Evolutionary conservation across 306 rosid genomes (phyloP), one percentile per base, ranked within the genome.

Genomic region (Cucumis melo): DNA sequence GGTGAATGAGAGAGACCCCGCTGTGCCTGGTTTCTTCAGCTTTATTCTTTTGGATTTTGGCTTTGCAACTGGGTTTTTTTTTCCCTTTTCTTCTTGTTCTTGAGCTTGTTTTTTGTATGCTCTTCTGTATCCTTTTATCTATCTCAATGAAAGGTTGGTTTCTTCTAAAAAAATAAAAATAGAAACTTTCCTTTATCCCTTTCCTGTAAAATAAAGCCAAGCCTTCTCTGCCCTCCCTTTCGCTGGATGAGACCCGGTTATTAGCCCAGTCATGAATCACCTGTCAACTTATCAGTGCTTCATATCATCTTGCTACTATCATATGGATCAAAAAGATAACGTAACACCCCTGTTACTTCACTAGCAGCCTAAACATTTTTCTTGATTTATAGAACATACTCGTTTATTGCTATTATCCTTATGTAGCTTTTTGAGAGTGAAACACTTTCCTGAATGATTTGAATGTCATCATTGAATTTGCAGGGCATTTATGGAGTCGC

Each of bases 401-500:
- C 19, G 27, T 5, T 64, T 64, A 1, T 64, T 34, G 11, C 7
- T 27, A 60, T 24, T 23, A 2, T 60, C 8, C 0, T 8, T 3
- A 0, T 63, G 6, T 62, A 62, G 42, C 70, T 34, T 64, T 36
- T 64, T 36, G 19, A 64, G 16, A 36, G 27, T 5, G 29, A 17
- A 36, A 21, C 15, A 5, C 5, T 64, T 63, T 38, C 29, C n/a
- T 39, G 54, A 66, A 39, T 6, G 32, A 66, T 55, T 12, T 36
- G 34, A n/a, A 29, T 34, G 6, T 34, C 16, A 51, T 51, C 59
- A 23, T 77, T 61, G 73, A 54, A n/a, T 27, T 79, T 84, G 61
- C 61, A 93, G 97, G 86, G 93, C 97, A 62, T 91, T 93, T 80
- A 90, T 93, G 94, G 96, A 91, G 82, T 84, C 90, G 0, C 84